Conservation (phyloP, 768 basidiomycete genomes). For the Suillus placidus region DNA sequence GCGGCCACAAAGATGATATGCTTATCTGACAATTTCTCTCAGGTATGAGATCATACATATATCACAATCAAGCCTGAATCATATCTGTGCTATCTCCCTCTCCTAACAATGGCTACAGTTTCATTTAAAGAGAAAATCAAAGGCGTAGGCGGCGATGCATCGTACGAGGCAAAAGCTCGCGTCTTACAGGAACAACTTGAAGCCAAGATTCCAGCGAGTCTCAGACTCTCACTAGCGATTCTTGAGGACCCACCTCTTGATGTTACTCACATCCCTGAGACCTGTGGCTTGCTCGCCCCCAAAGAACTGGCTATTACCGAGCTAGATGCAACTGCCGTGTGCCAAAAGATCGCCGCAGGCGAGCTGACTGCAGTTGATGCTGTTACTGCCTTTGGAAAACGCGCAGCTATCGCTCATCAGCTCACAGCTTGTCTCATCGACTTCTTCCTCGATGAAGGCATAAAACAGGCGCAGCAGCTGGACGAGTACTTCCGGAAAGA, state of each 20-base stretch:
- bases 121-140: slow-evolving; percentile 25
- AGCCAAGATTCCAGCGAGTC: slow-evolving; percentile 27
- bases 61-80: neutral
- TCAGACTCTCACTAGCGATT: slow-evolving; percentile 18
- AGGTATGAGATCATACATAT: neutral
- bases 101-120: slow-evolving; percentile 11
- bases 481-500: slow-evolving; percentile 42
- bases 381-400: slow-evolving; percentile 46
- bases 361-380: slow-evolving; percentile 42
- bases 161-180: slow-evolving; percentile 23
- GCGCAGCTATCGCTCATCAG: slow-evolving; percentile 58
- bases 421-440: slow-evolving; percentile 43
- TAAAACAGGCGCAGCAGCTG: slow-evolving; percentile 42
- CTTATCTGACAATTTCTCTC: neutral
- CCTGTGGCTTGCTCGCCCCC: slow-evolving; percentile 35
- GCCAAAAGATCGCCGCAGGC: slow-evolving; percentile 30
- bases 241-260: slow-evolving; percentile 31
- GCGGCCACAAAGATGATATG: neutral
- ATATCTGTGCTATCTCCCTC: neutral
- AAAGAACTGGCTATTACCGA: slow-evolving; percentile 38
- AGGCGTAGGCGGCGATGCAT: slow-evolving; percentile 25
- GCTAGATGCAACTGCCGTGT: slow-evolving; percentile 39
- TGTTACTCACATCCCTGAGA: slow-evolving; percentile 35
- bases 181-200: slow-evolving; percentile 24
- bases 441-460: slow-evolving; percentile 47